Base-by-base conservation (phyloP, 768 basidiomycete species). In the Sistotremastrum niveocremeum region DNA sequence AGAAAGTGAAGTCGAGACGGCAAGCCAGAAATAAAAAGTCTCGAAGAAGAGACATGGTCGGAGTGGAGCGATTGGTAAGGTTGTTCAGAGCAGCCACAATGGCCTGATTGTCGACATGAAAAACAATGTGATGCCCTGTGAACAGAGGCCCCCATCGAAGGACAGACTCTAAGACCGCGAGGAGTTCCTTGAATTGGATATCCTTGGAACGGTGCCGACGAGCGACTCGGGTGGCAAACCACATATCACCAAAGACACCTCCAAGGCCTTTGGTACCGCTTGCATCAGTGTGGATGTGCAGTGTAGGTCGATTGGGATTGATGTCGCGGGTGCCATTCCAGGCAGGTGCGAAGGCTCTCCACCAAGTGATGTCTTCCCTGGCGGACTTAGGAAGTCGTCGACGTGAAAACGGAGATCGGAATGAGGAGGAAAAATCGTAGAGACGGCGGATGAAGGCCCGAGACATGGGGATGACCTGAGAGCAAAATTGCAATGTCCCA, bases 111-210 rank as follows among this genome's bases (percentile, higher is more conserved):
- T 63, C 61, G 34, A 52, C 41, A 32, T 57, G 54, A 49, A 64
- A 64, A 6, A 52, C 45, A 31, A 65, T 51, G 34, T 64, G 61
- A 11, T 39, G 34, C 12, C 54, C 52, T 1, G 6, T 7, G 54
- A 54, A 63, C 2, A 7, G 6, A 28, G 60, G 40, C 0, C 59
- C 61, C 62, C 60, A 64, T 20, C 55, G 46, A 3, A 62, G 42
- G 34, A 60, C 53, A 2, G 61, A 59, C 4, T 64, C 57, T 1
- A 64, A 49, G 2, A 65, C 55, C 0, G 63, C 62, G 39, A 44
- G 57, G 0, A 60, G 43, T 45, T 64, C 63, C 45, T 66, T 66
- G 50, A 62, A 60, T 42, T 64, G 60, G 9, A 66, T 65, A 41
- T 65, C 55, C 0, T 43, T 33, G 0, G 10, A 10, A 8, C 54